These are phyloP conservation scores for Pseudogymnoascus sp. DNA, from an alignment of 2,329 filamentous ascomycete species.

Conservation along the genomic window DNA sequence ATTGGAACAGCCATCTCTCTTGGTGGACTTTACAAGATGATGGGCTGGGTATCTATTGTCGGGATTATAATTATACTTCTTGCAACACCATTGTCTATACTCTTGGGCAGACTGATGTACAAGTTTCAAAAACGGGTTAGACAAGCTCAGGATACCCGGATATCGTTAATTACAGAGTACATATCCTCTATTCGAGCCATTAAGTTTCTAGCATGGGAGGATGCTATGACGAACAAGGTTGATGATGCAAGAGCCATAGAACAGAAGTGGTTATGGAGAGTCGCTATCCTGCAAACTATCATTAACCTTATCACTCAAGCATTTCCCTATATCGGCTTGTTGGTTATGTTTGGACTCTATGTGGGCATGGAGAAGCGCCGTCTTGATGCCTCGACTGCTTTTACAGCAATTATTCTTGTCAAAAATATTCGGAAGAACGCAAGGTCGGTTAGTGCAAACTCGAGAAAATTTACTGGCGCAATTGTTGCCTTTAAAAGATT, in stretches of 20 bases:
- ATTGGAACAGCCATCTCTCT: conserved; percentile 42
- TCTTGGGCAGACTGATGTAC: conserved; percentile 44
- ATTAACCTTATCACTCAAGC: conserved; percentile 45
- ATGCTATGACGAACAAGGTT: conserved; percentile 44
- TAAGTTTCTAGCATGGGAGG: conserved; percentile 57
- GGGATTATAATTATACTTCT: conserved; percentile 43
- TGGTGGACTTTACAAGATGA: conserved; percentile 46
- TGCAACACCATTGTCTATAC: conserved; percentile 43
- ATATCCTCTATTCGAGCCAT: conserved; percentile 50
- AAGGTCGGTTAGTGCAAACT: too few species aligned
- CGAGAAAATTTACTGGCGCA: too few species aligned
- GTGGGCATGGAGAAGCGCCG: conserved; percentile 40
- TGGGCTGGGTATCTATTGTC: conserved; percentile 49
- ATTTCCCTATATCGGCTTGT: conserved; percentile 44
- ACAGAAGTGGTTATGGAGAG: conserved; percentile 47
- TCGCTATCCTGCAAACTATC: conserved; percentile 36
- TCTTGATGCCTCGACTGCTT: conserved; percentile 49
- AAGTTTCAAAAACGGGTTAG: conserved; percentile 45
- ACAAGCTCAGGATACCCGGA: conserved; percentile 48
- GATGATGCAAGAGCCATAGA: conserved; percentile 43
- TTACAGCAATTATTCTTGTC: conserved; percentile 48
- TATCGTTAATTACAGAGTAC: conserved; percentile 52
- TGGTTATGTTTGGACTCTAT: conserved; percentile 48
- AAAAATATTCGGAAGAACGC: conserved; percentile 40
- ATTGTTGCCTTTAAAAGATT: too few species aligned